These are phyloP conservation scores for Lentinula edodes DNA, from an alignment of 768 basidiomycete genomes.

Conservation along the genomic window DNA sequence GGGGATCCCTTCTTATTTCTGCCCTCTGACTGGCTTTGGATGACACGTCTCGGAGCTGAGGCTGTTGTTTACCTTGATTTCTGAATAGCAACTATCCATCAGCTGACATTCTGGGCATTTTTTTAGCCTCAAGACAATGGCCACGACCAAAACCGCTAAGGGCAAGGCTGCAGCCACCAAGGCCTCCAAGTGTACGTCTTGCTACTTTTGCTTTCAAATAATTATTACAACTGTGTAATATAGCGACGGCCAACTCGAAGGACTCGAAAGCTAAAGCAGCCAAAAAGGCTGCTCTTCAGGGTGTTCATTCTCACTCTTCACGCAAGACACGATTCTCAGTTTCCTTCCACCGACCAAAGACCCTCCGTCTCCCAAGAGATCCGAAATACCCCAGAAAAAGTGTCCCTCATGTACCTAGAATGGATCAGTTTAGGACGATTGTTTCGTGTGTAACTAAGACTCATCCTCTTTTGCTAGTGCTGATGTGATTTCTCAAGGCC, in stretches of 20 bases:
- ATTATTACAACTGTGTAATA: background rate
- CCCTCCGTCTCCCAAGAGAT: slow-evolving; percentile 73
- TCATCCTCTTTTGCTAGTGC: background rate
- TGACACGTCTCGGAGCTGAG: background rate
- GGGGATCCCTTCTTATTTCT: background rate
- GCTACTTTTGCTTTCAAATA: background rate
- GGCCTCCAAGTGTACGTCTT: slow-evolving; percentile 24
- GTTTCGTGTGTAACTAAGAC: slow-evolving; percentile 61
- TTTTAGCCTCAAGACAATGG: slow-evolving; percentile 36
- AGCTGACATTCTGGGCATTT: background rate
- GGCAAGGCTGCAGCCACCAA: slow-evolving; percentile 49
- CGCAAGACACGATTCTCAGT: slow-evolving; percentile 84
- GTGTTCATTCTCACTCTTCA: slow-evolving; percentile 64
- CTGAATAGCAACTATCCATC: background rate
- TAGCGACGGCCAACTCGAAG: slow-evolving; percentile 31
- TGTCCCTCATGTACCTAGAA: slow-evolving; percentile 84
- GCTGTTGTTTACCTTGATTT: background rate
- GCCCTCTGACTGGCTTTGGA: background rate
- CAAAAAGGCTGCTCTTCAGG: slow-evolving; percentile 94
- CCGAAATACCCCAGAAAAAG: slow-evolving; percentile 97
- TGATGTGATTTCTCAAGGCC: slow-evolving; percentile 38
- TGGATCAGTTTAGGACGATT: slow-evolving; percentile 96
- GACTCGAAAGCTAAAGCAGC: slow-evolving; percentile 84
- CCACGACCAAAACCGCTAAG: slow-evolving; percentile 65
- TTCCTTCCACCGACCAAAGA: slow-evolving; percentile 96